These are phyloP conservation scores for Citrus sp. DNA, from an alignment of 345 rosid species.

Conservation along the genomic window DNA sequence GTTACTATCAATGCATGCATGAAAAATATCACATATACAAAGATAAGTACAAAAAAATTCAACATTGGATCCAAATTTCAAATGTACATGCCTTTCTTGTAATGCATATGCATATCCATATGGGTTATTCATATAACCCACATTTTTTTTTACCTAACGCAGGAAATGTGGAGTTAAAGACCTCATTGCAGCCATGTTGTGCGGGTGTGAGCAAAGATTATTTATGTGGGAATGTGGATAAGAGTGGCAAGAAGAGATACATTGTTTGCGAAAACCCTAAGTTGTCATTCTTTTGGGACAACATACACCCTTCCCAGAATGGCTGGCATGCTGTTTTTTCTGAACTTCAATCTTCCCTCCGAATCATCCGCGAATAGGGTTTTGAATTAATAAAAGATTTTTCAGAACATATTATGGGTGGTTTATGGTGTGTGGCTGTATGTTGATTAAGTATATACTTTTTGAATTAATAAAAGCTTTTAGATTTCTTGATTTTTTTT, in stretches of 20 bases:
- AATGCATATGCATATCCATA: no score
- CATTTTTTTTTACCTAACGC: not conserved
- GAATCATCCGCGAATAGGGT: not conserved
- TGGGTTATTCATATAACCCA: no score
- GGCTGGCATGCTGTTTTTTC: slow-evolving; percentile 15
- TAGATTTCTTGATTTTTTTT: no score
- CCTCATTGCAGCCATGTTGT: slow-evolving; percentile 17
- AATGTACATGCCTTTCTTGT: no score
- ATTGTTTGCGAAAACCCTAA: slow-evolving; percentile 1
- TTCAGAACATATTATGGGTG: not conserved
- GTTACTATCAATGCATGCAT: no score
- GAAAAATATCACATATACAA: no score
- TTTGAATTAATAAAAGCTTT: no score
- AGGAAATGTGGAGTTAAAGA: not conserved
- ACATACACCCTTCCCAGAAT: slow-evolving; percentile 8
- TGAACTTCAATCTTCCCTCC: slow-evolving; percentile 2
- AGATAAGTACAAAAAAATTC: no score
- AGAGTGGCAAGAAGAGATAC: slow-evolving; percentile 3
- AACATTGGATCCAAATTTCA: no score
- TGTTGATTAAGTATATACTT: no score
- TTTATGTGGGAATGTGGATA: not conserved
- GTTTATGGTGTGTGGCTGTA: no score
- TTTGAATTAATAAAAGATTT: not conserved
- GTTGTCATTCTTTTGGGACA: slow-evolving; percentile 12
- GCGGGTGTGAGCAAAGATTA: not conserved